Evolutionary conservation across 1,139 yeast genomes (phyloP), one percentile per base, ranked within the genome.

Genomic region (Debaryomyces psychrophilus): DNA sequence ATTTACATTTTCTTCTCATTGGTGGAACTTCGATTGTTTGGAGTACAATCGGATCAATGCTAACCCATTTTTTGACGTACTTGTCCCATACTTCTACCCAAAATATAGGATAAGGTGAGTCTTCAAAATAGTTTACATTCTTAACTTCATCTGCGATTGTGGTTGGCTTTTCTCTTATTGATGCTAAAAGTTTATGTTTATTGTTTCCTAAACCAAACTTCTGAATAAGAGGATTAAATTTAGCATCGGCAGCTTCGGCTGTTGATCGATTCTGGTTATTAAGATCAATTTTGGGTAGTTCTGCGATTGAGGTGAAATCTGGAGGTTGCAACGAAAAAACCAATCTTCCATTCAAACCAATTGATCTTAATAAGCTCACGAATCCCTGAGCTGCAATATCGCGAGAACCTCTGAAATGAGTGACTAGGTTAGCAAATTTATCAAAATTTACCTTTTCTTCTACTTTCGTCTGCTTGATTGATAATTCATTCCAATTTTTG

Each of bases 71-170:
- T 49, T 82, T 77, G 4, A 82, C 67, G 49, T 77, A 81, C 43
- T 77, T 77, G 61, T 93, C 93, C 95, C 96, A 93, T 0, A 88
- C 97, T 62, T 93, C 99, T 12, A 83, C 84, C 99, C 99, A 93
- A 59, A 87, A 90, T 0, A 90, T 74, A 0, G 98, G 98, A 58
- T 71, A 85, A 4, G 63, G 58, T 0, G 81, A 69, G 17, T 66
- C 65, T 6, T 64, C 65, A 26, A 62, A 53, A 3, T 41, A 17
- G 23, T 44, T 17, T 9, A 22, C 26, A 18, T 12, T 8, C 35
- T 26, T n/a, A 7, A 11, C 18, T 4, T 34, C 34, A 15, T 29
- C 35, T 6, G 42, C 6, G 2, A 12, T 23, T 8, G 33, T 37
- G 5, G 37, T 31, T 9, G 51, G 37, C 49, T 54, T 41, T 46